phyloP scores from a whole-genome alignment of 2,329 filamentous ascomycete species.

The Diatrype stigma region DNA sequence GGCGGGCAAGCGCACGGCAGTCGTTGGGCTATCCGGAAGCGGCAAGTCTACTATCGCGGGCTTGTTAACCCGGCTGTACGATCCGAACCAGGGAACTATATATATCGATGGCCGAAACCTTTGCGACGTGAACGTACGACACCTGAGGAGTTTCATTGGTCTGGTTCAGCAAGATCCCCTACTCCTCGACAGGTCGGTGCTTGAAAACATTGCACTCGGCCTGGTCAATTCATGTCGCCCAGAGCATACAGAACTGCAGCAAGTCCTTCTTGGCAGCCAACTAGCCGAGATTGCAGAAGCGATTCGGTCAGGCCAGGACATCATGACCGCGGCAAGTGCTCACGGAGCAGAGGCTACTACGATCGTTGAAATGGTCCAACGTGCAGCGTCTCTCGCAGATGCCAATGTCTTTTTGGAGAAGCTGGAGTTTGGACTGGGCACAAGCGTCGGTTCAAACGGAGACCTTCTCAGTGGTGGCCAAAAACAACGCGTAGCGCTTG shows the following conservation, averaged over 20 bases:
- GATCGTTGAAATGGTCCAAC: constrained; percentile 45
- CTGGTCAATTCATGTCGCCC: constrained; percentile 29
- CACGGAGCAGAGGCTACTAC: constrained; percentile 42
- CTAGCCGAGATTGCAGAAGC: constrained; percentile 48
- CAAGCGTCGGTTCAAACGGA: constrained; percentile 38
- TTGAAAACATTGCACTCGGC: constrained; percentile 36
- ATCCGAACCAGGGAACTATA: constrained; percentile 46
- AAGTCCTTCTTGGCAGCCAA: constrained; percentile 42
- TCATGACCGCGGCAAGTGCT: constrained; percentile 38
- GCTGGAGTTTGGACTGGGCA: constrained; percentile 42
- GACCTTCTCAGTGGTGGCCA: constrained; percentile 42
- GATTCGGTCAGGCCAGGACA: constrained; percentile 46
- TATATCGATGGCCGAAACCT: constrained; percentile 45
- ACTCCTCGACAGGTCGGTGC: constrained; percentile 29
- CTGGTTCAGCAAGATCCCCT: constrained; percentile 31
- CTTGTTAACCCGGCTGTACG: constrained; percentile 54
- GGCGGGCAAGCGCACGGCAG: constrained; percentile 38
- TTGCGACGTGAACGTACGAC: constrained; percentile 41
- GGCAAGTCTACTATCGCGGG: constrained; percentile 49
- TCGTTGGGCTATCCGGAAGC: constrained; percentile 47
- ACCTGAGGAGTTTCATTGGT: constrained; percentile 26
- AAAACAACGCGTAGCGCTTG: constrained; percentile 46
- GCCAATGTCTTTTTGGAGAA: constrained; percentile 44
- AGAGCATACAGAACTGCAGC: constrained; percentile 32
- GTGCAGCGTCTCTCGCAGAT: constrained; percentile 54